phyloP scores from a whole-genome alignment of 768 basidiomycete species.

The Kwoniella dejecticola region DNA sequence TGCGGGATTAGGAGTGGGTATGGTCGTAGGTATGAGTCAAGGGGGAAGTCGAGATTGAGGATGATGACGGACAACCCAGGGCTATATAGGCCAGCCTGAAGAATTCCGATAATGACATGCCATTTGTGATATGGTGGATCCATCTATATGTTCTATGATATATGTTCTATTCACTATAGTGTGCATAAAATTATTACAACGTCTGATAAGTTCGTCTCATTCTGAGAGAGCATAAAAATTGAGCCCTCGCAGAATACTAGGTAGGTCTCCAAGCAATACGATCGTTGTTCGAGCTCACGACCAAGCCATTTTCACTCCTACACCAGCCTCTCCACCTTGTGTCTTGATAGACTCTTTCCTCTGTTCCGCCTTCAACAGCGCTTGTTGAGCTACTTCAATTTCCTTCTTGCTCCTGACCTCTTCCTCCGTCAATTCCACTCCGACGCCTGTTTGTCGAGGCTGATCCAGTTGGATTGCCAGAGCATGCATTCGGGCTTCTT shows the following conservation, averaged over 20 bases:
- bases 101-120: too few relatives aligned
- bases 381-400: slow-evolving; percentile 22
- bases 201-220: too few relatives aligned
- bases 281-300: slow-evolving; percentile 10
- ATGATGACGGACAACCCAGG: not conserved
- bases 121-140: too few relatives aligned
- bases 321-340: slow-evolving; percentile 29
- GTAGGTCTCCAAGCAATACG: not conserved
- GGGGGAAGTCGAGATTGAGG: not conserved
- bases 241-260: too few relatives aligned
- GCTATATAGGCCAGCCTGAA: too few relatives aligned
- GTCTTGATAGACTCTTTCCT: slow-evolving; percentile 25
- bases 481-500: slow-evolving; percentile 6
- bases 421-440: slow-evolving; percentile 11
- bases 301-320: slow-evolving; percentile 34
- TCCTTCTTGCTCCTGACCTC: slow-evolving; percentile 10
- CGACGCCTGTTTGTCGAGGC: not conserved
- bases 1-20: slow-evolving; percentile 3
- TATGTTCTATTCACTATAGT: not conserved
- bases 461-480: not conserved
- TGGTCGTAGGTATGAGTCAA: not conserved
- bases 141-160: slow-evolving; percentile 6
- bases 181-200: too few relatives aligned
- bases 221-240: too few relatives aligned
- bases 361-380: slow-evolving; percentile 19